These are phyloP conservation scores for Sarcodon aspratus DNA, from an alignment of 768 basidiomycete species.

Conservation along the genomic window DNA sequence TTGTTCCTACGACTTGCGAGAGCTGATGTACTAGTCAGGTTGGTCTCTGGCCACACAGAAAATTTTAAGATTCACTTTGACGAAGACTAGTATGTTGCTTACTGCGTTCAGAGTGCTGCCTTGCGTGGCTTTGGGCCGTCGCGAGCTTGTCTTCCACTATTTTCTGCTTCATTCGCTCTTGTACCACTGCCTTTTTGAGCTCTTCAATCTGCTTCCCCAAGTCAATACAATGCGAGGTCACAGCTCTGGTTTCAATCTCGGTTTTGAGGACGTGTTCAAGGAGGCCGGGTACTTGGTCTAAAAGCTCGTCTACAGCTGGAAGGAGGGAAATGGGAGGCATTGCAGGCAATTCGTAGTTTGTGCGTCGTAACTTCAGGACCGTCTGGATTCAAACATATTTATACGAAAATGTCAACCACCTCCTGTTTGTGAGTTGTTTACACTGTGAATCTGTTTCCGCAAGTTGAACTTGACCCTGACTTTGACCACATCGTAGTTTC, in stretches of 20 bases:
- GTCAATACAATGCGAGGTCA: slow-evolving; percentile 4
- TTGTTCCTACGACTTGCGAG: background rate
- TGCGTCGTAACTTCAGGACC: background rate
- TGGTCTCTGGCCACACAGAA: background rate
- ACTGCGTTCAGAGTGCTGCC: slow-evolving; percentile 1
- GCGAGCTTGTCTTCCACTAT: slow-evolving; percentile 4
- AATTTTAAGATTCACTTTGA: background rate
- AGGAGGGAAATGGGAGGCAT: background rate
- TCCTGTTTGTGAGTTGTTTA: too few species aligned
- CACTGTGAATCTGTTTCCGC: background rate
- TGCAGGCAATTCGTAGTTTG: background rate
- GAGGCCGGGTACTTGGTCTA: background rate
- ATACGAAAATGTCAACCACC: background rate
- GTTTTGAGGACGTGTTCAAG: background rate
- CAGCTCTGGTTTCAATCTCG: background rate
- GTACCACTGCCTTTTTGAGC: slow-evolving; percentile 4
- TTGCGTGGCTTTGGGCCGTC: slow-evolving; percentile 1
- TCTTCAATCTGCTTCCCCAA: slow-evolving; percentile 4
- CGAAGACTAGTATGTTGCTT: background rate
- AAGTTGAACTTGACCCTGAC: background rate
- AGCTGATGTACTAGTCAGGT: background rate
- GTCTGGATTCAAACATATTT: background rate
- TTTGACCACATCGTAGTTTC: background rate
- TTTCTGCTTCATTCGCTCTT: slow-evolving; percentile 9
- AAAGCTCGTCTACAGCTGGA: background rate